Conservation (phyloP, 2,329 filamentous ascomycete genomes). For the Blumeria hordei region DNA sequence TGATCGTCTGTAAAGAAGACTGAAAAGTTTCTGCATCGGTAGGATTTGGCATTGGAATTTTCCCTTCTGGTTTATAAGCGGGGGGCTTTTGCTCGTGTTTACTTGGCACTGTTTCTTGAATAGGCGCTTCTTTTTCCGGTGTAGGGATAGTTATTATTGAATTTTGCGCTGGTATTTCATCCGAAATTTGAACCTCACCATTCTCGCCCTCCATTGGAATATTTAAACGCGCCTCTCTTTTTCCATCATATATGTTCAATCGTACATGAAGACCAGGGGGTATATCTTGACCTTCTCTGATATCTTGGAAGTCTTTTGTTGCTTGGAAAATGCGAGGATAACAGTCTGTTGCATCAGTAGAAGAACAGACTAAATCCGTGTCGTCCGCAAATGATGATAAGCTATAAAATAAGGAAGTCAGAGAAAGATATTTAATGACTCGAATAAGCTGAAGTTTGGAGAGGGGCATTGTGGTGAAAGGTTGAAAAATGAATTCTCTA, state of each 20-base stretch:
- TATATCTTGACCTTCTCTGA: slow-evolving; percentile 39
- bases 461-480: too few relatives aligned
- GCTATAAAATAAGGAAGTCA: neutral
- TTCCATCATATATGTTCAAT: slow-evolving; percentile 36
- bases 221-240: slow-evolving; percentile 42
- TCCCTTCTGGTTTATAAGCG: slow-evolving; percentile 29
- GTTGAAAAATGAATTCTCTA: too few relatives aligned
- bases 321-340: slow-evolving; percentile 40
- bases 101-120: slow-evolving; percentile 13
- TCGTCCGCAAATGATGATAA: slow-evolving; percentile 14
- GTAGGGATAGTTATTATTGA: slow-evolving; percentile 14
- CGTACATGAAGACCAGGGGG: slow-evolving; percentile 41
- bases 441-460: neutral
- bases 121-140: slow-evolving; percentile 3
- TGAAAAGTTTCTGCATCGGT: slow-evolving; percentile 20
- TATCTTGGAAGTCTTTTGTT: slow-evolving; percentile 37
- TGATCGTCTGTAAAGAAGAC: slow-evolving; percentile 25
- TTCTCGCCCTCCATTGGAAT: slow-evolving; percentile 27
- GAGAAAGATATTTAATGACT: neutral
- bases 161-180: slow-evolving; percentile 18
- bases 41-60: slow-evolving; percentile 28
- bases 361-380: slow-evolving; percentile 39
- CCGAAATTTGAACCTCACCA: slow-evolving; percentile 21
- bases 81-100: slow-evolving; percentile 26
- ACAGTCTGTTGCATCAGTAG: slow-evolving; percentile 32